Evolutionary conservation across 192 early-diverging fungal genomes (phyloP).

Genomic region (Podila minutissima): DNA sequence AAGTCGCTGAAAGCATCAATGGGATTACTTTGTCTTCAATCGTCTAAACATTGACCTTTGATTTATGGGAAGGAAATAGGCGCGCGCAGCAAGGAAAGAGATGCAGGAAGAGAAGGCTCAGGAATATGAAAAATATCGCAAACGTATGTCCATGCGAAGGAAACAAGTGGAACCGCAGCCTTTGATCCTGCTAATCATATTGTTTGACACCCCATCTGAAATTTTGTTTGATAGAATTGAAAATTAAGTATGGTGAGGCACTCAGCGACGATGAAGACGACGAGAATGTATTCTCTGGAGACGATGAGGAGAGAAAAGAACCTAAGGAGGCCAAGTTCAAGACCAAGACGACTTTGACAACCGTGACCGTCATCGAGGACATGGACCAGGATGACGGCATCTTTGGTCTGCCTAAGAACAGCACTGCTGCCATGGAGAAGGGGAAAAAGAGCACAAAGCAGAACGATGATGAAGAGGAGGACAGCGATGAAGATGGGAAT

Average conservation of each 20-base stretch:
- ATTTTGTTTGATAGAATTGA: conserved; percentile 15
- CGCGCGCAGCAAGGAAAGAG: conserved; percentile 58
- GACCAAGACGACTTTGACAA: conserved; percentile 66
- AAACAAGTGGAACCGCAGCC: too few species aligned
- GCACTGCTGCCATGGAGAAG: conserved; percentile 26
- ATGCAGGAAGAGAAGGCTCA: conserved; percentile 64
- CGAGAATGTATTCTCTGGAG: conserved; percentile 48
- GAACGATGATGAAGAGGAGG: conserved; percentile 7
- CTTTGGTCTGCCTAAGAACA: conserved; percentile 37
- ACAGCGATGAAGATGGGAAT: conserved; percentile 7
- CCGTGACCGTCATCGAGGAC: conserved; percentile 76
- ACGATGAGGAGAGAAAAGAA: conserved; percentile 44
- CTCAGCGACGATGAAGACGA: conserved; percentile 54
- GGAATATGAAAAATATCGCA: conserved; percentile 59
- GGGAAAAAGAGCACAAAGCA: conserved; percentile 13
- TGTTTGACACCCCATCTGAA: not conserved
- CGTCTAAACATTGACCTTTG: not conserved
- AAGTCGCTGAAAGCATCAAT: not conserved
- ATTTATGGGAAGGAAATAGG: conserved; percentile 2
- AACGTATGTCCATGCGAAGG: conserved; percentile 25
- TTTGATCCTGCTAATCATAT: not conserved
- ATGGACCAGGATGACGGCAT: conserved; percentile 65
- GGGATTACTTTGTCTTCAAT: not conserved
- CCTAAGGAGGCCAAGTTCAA: conserved; percentile 65
- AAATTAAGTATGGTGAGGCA: conserved; percentile 47